Base-by-base conservation (phyloP, 345 rosid species). In the Erodium maritimum region DNA sequence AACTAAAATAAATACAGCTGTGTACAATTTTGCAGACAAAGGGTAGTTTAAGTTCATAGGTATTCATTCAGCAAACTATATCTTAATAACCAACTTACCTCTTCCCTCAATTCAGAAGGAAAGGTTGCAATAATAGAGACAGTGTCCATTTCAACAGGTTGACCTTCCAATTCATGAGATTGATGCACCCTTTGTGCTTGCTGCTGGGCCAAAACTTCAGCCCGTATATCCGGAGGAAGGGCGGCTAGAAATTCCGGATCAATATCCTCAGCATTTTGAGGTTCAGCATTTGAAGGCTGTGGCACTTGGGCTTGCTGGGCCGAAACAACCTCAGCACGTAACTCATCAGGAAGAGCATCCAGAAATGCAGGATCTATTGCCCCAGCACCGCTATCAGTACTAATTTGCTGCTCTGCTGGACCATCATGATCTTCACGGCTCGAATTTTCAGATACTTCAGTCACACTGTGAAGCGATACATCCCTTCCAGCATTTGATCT, bases 91-190 rank as follows among this genome's bases (percentile, higher is more conserved):
- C 11, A 69, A 51, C 53, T 45, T 76, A 88, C 96, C 96, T 91
- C 98, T 80, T 91, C 98, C 52, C 98, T 85, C 70, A 91, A 68
- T 50, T 91, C 98, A 25, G 96, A 84, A 54, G 98, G 96, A 80
- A 91, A 91, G 12, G 98, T 88, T 21, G 98, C 96, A 69, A 91
- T 88, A 61, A 91, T 91, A 59, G 98, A 91, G 56, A 91, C 98
- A 0, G 98, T 86, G 76, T 91, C 98, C 98, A 91, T 91, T 80
- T 91, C 98, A 66, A 91, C 98, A 1, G 98, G 98, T 77, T 91
- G 95, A 50, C 98, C 98, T 80, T 91, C 98, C 56, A 88, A 95
- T 71, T 91, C 98, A 69, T 86, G 95, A 67, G 96, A 82, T 67
- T 91, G 96, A 63, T 86, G 87, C 68, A 79, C 66, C 72, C 95